A percentile compares a stretch with the other conserved stretches of the same genome.
Conservation (phyloP, 1,139 yeast genomes). For the Yamadazyma diddensiae region DNA sequence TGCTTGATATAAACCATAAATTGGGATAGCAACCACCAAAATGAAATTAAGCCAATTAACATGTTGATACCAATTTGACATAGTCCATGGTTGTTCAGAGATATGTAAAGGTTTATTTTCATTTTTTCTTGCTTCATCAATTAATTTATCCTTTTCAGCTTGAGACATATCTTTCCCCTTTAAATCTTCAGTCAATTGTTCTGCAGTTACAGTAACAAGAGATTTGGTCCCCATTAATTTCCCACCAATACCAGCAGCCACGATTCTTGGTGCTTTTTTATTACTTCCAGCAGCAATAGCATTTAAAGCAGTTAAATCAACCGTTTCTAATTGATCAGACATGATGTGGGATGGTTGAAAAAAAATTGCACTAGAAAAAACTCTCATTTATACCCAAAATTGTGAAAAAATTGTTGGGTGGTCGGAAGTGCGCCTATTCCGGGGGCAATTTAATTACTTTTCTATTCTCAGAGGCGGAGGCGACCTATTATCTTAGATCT, state of each 20-base stretch:
- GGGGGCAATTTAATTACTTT: no score
- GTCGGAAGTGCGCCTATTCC: conserved; percentile 4
- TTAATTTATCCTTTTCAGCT: conserved; percentile 52
- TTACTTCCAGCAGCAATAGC: conserved; percentile 88
- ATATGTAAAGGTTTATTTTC: conserved; percentile 58
- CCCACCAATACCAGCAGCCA: conserved; percentile 77
- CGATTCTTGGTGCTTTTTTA: conserved; percentile 65
- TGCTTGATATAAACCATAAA: conserved; percentile 56
- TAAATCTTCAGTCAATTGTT: conserved; percentile 54
- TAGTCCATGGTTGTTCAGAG: conserved; percentile 89
- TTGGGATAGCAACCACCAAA: conserved; percentile 73
- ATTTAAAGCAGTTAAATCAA: conserved; percentile 72
- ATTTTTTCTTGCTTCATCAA: conserved; percentile 37
- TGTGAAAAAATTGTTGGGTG: conserved; percentile 9
- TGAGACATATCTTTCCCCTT: conserved; percentile 25
- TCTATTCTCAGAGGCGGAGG: no score
- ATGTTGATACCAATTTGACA: conserved; percentile 79
- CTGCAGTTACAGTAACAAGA: conserved; percentile 64
- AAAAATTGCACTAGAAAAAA: background rate
- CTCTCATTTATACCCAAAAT: background rate
- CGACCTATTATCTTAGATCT: no score
- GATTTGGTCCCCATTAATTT: conserved; percentile 76
- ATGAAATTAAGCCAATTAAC: conserved; percentile 89
- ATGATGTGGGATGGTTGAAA: background rate
- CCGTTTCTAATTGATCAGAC: conserved; percentile 40